Conservation (phyloP, 78 protist genomes). For the Dictyostelium capitatum region DNA sequence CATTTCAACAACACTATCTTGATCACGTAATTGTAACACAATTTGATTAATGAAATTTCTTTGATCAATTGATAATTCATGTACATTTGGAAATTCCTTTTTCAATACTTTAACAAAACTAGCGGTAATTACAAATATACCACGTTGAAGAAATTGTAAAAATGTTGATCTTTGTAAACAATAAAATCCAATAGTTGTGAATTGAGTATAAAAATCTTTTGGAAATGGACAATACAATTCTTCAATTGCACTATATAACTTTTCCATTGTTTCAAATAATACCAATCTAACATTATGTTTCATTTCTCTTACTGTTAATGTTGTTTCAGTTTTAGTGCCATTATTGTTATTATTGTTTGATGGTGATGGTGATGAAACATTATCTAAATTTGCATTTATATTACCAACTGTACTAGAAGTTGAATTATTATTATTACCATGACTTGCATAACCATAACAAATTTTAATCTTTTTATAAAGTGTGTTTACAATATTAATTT, state of each 20-base stretch:
- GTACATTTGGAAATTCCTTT: neutral
- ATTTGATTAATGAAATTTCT: slow-evolving; percentile 66
- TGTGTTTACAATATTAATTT: slow-evolving; percentile 33
- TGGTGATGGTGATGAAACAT: neutral
- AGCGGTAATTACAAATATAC: slow-evolving; percentile 42
- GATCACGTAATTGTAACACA: slow-evolving; percentile 37
- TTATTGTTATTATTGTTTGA: neutral
- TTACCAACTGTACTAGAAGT: neutral
- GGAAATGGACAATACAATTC: slow-evolving; percentile 78
- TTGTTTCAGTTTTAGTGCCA: neutral
- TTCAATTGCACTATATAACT: slow-evolving; percentile 61
- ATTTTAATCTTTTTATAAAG: slow-evolving; percentile 23
- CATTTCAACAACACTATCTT: slow-evolving; percentile 9
- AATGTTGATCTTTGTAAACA: slow-evolving; percentile 45
- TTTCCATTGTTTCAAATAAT: slow-evolving; percentile 49
- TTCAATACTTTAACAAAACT: slow-evolving; percentile 25
- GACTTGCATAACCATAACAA: slow-evolving; percentile 8
- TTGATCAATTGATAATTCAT: neutral
- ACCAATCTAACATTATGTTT: slow-evolving; percentile 15
- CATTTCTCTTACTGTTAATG: slow-evolving; percentile 24
- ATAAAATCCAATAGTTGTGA: slow-evolving; percentile 53
- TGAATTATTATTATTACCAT: neutral
- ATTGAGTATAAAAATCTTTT: slow-evolving; percentile 62
- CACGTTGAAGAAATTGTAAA: slow-evolving; percentile 54
- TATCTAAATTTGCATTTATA: neutral